phyloP scores from a whole-genome alignment of 2,329 filamentous ascomycete genomes.

The Calonectria hawksworthii region DNA sequence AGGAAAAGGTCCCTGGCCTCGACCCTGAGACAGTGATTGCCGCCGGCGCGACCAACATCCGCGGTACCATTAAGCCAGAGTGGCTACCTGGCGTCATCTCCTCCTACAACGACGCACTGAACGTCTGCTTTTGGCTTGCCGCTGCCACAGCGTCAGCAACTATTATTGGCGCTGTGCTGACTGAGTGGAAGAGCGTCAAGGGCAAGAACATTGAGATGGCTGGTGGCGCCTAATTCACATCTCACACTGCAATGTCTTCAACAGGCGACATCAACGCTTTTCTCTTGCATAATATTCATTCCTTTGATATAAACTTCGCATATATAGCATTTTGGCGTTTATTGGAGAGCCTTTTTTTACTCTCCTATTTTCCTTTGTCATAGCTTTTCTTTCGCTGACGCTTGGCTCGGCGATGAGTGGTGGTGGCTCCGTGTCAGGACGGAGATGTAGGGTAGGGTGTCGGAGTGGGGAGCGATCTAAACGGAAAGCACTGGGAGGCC shows the following conservation, averaged over 20 bases:
- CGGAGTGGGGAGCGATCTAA: background rate
- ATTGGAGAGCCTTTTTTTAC: background rate
- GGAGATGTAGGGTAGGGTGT: conserved; percentile 12
- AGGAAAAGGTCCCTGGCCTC: conserved; percentile 51
- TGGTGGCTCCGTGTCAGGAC: background rate
- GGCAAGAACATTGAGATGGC: conserved; percentile 61
- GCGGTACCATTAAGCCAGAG: conserved; percentile 45
- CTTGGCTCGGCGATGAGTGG: background rate
- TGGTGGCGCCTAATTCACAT: conserved; percentile 35
- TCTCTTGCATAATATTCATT: background rate
- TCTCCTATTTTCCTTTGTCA: conserved; percentile 9
- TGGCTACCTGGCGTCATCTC: conserved; percentile 51
- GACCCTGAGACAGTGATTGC: conserved; percentile 50
- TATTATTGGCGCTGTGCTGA: conserved; percentile 57
- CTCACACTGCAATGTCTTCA: background rate
- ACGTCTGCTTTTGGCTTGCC: conserved; percentile 58
- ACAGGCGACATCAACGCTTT: background rate
- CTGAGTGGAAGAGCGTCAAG: conserved; percentile 71
- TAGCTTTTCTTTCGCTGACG: background rate
- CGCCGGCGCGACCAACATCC: conserved; percentile 56
- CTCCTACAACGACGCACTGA: conserved; percentile 62
- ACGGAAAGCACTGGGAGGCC: background rate
- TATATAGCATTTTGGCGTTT: conserved; percentile 19
- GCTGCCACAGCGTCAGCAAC: conserved; percentile 60
- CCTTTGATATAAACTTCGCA: conserved; percentile 11